Evolutionary conservation across 208 protist species (phyloP), one percentile per base, ranked within the genome.

Genomic region (Crithidia mellificae): DNA sequence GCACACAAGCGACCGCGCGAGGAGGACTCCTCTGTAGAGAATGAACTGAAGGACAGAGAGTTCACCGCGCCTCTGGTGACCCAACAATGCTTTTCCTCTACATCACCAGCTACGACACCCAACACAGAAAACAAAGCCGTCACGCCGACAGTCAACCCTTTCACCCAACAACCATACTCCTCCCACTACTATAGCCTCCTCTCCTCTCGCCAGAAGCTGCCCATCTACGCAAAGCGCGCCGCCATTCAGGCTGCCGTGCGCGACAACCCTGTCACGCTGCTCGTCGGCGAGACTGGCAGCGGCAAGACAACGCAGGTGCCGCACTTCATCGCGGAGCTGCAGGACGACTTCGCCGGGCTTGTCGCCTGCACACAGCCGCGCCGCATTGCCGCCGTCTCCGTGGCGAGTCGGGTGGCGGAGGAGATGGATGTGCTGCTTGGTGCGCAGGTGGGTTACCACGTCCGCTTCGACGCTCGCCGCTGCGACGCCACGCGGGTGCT

Each of bases 381-480:
- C 8, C 88, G 99, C 44, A 85, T 99, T 20, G 98, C 97, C 29
- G 98, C 98, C 12, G 99, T 98, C 68, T 95, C 87, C 24, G 96
- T 99, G 0, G 96, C 99, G 11, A 96, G 98, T 63, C 91, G 99
- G 64, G 99, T 99, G 38, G 95, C 98, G 0, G 85, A 97, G 59
- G 99, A 99, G 85, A 90, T 96, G 27, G 73, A 90, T 77, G 87
- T 50, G 78, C 78, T 65, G 53, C 80, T 71, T 0, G 98, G 98
- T 30, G 68, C 90, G 20, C 92, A 98, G 62, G 98, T 99, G 1
- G 99, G 99, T 8, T 99, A 99, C 79, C 85, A 78, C 8, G 86
- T 97, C 24, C 92, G 99, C 34, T 98, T 99, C 62, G 98, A 99
- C 55, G 88, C 98, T 43, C 86, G 78, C 24, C 92, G 99, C 34